These are phyloP conservation scores for Cyberlindnera japonica DNA, from an alignment of 805 yeast genomes.

Conservation along the genomic window DNA sequence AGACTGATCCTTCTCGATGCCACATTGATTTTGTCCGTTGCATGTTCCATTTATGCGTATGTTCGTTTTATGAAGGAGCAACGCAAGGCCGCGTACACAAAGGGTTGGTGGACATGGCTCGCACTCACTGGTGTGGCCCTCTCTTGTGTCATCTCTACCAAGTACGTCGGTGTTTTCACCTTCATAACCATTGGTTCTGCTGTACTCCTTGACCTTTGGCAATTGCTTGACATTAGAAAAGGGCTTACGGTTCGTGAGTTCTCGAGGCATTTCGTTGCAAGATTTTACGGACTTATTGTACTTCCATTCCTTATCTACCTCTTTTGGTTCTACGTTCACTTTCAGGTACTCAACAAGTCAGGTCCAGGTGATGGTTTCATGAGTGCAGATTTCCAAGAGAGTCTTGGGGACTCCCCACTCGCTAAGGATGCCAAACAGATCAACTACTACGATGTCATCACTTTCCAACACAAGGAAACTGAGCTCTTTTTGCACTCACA, in stretches of 20 bases:
- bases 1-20: constrained; percentile 91
- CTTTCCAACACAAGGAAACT: constrained; percentile 79
- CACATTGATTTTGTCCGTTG: constrained; percentile 78
- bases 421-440: constrained; percentile 68
- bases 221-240: constrained; percentile 63
- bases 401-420: constrained; percentile 77
- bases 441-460: constrained; percentile 70
- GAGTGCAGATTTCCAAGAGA: constrained; percentile 94
- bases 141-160: constrained; percentile 91
- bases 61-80: constrained; percentile 70
- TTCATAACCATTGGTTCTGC: constrained; percentile 85
- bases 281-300: constrained; percentile 67
- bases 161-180: constrained; percentile 94
- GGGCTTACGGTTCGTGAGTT: constrained; percentile 60
- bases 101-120: constrained; percentile 87
- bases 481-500: constrained; percentile 83
- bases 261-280: constrained; percentile 66
- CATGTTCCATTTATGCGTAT: constrained; percentile 72
- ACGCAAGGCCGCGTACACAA: constrained; percentile 61
- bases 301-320: constrained; percentile 80
- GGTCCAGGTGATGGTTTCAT: constrained; percentile 96
- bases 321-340: constrained; percentile 91
- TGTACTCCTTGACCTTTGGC: constrained; percentile 85
- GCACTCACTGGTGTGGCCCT: constrained; percentile 76
- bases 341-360: constrained; percentile 71